A percentile compares a stretch with the other conserved stretches of the same genome.
phyloP scores from a whole-genome alignment of 495 filamentous ascomycete genomes.

The Neurospora sp. region DNA sequence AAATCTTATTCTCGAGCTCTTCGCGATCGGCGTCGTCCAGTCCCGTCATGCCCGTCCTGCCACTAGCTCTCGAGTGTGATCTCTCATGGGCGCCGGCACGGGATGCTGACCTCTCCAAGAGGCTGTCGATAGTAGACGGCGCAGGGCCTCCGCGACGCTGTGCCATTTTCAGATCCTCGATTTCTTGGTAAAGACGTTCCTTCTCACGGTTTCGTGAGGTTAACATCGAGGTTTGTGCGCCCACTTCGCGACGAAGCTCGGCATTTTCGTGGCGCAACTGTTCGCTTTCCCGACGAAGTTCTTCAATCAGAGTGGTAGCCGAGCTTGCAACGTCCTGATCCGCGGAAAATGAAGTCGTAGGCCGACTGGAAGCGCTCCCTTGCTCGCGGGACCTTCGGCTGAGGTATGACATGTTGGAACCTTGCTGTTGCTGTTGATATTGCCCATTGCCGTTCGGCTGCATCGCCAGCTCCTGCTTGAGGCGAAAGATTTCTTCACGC shows the following conservation, averaged over 20 bases:
- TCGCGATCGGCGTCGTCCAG: slow-evolving; percentile 76
- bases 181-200: slow-evolving; percentile 89
- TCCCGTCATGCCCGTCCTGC: slow-evolving; percentile 46
- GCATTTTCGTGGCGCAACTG: slow-evolving; percentile 86
- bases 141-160: slow-evolving; percentile 53
- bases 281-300: slow-evolving; percentile 51
- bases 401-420: slow-evolving; percentile 49
- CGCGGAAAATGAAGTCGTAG: slow-evolving; percentile 50
- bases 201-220: slow-evolving; percentile 93
- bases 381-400: slow-evolving; percentile 48
- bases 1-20: slow-evolving; percentile 70
- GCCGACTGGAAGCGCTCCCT: slow-evolving; percentile 51
- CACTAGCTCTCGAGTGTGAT: slow-evolving; percentile 62
- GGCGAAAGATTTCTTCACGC: slow-evolving; percentile 69
- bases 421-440: slow-evolving; percentile 33
- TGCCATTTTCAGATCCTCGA: slow-evolving; percentile 86
- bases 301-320: slow-evolving; percentile 57
- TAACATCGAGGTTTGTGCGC: slow-evolving; percentile 94
- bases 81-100: slow-evolving; percentile 57
- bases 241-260: slow-evolving; percentile 81
- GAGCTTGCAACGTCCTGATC: slow-evolving; percentile 45
- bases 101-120: slow-evolving; percentile 86
- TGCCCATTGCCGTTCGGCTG: slow-evolving; percentile 23
- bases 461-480: slow-evolving; percentile 51
- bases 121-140: slow-evolving; percentile 71